phyloP scores from a whole-genome alignment of 73 alveolate genomes.

The Blepharisma stoltei region DNA sequence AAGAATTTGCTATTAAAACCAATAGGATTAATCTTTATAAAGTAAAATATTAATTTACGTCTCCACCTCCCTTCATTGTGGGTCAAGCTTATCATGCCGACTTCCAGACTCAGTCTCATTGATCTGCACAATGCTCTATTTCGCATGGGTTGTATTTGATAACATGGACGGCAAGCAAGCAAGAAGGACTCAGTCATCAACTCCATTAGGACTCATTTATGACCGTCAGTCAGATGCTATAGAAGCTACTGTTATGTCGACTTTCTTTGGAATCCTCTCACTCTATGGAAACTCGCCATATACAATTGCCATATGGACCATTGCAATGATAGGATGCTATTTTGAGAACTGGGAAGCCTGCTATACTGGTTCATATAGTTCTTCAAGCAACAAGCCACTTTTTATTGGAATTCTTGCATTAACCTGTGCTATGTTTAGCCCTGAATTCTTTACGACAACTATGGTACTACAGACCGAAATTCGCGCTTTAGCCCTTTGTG shows the following conservation, averaged over 20 bases:
- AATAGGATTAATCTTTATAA: no score
- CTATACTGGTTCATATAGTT: slow-evolving; percentile 39
- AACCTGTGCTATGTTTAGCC: no score
- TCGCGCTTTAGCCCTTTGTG: no score
- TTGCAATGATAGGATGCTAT: slow-evolving; percentile 35
- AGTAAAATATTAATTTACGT: background rate
- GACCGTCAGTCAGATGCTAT: slow-evolving; percentile 70
- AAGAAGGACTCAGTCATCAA: slow-evolving; percentile 64
- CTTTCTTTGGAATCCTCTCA: slow-evolving; percentile 1
- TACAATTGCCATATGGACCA: background rate
- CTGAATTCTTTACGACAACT: no score
- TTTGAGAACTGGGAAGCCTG: slow-evolving; percentile 38
- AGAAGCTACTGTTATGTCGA: slow-evolving; percentile 8
- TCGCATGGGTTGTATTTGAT: slow-evolving; percentile 51
- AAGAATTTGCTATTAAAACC: no score
- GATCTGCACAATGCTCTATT: slow-evolving; percentile 4
- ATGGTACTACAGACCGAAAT: no score
- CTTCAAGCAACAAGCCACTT: slow-evolving; percentile 38
- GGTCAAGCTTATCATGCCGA: background rate
- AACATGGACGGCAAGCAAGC: slow-evolving; percentile 87
- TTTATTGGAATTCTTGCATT: background rate
- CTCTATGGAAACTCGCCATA: slow-evolving; percentile 12
- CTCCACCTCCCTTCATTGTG: background rate
- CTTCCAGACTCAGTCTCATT: background rate
- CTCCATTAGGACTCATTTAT: slow-evolving; percentile 73